A percentile compares a stretch with the other conserved stretches of the same genome.
Conservation (phyloP, 83 land plant genomes). For the Larix sibirica region DNA sequence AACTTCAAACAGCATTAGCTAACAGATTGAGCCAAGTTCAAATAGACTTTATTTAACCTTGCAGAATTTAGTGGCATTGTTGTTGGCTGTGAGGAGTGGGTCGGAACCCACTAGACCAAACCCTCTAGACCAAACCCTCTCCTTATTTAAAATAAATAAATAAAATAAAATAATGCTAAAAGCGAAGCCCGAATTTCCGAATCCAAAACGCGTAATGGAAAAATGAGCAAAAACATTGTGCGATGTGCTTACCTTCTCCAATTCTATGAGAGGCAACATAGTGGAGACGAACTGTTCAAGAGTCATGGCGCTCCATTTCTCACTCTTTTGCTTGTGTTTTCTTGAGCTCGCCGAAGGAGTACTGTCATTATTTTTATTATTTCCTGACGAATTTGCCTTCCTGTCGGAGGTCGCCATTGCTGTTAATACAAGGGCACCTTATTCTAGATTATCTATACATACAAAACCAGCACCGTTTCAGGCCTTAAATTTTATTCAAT, state of each 20-base stretch:
- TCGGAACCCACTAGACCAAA: neutral
- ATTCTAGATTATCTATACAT: too few relatives aligned
- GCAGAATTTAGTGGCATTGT: neutral
- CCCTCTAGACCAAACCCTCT: neutral
- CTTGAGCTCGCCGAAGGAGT: neutral
- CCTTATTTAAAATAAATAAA: neutral
- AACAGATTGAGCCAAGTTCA: neutral
- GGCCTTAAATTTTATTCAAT: too few relatives aligned
- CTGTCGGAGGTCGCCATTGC: constrained; percentile 1
- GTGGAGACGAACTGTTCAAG: constrained; percentile 78
- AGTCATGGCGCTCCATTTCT: constrained; percentile 33
- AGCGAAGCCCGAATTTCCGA: neutral
- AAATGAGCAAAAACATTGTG: neutral
- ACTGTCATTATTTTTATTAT: too few relatives aligned
- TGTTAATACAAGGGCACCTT: neutral
- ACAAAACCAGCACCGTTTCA: too few relatives aligned
- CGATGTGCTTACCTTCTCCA: constrained; percentile 67
- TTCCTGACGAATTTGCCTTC: too few relatives aligned
- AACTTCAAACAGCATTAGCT: neutral
- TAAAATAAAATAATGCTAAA: neutral
- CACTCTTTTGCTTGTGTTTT: neutral
- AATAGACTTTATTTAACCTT: neutral
- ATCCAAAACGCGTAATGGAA: neutral
- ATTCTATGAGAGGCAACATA: constrained; percentile 72
- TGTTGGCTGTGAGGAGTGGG: neutral